A percentile compares a stretch with the other conserved stretches of the same genome.
Evolutionary conservation across 78 protist species (phyloP).

Genomic region (Acrasis kona): DNA sequence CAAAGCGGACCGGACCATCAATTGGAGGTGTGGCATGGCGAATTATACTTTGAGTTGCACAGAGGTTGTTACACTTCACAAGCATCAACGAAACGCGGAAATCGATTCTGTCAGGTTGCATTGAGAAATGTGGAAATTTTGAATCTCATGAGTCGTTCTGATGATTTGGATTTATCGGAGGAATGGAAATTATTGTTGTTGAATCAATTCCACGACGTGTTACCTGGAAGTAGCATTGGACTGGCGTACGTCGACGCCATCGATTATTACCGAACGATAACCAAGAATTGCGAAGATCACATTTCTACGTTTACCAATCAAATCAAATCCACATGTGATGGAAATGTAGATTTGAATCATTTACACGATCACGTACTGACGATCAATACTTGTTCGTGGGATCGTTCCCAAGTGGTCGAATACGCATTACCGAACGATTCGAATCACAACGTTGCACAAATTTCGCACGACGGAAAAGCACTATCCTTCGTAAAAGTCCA

Average conservation of each 20-base stretch:
- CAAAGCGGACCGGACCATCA: too few relatives aligned
- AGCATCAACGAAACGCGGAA: constrained; percentile 24
- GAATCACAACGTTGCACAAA: not conserved
- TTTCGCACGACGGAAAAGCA: not conserved
- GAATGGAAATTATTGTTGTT: not conserved
- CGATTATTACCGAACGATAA: not conserved
- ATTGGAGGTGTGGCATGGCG: constrained; percentile 16
- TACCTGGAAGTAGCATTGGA: constrained; percentile 45
- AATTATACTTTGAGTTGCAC: constrained; percentile 62
- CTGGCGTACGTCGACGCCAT: not conserved
- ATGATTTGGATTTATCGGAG: not conserved
- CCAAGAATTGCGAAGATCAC: too few relatives aligned
- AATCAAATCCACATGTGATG: too few relatives aligned
- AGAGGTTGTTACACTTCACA: constrained; percentile 75
- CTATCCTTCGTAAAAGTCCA: not conserved
- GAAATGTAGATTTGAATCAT: too few relatives aligned
- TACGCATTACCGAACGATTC: not conserved
- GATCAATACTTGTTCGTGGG: not conserved
- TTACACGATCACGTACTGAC: not conserved
- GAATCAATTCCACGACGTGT: constrained; percentile 72
- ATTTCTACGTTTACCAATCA: too few relatives aligned
- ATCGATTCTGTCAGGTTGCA: constrained; percentile 43
- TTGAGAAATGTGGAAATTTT: constrained; percentile 35
- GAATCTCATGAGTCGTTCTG: not conserved
- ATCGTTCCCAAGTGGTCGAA: not conserved